phyloP scores from a whole-genome alignment of 148 eudicot genomes.

The Rhododendron ferrugineum region DNA sequence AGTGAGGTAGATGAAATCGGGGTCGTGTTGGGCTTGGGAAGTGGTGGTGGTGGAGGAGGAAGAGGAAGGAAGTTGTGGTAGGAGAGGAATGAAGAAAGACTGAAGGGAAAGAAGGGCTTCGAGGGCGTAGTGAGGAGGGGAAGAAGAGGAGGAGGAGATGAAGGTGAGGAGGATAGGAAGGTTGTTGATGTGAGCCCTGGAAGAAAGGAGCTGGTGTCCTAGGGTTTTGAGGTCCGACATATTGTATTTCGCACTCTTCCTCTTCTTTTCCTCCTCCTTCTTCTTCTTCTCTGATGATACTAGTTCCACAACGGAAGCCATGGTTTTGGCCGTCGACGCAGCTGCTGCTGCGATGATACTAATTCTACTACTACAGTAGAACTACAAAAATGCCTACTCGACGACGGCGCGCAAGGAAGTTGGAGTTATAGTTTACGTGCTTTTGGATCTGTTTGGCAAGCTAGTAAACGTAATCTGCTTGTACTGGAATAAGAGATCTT shows the following conservation, averaged over 20 bases:
- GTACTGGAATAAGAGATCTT: neutral
- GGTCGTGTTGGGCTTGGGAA: slow-evolving; percentile 25
- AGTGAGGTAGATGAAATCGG: slow-evolving; percentile 59
- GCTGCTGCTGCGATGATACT: neutral
- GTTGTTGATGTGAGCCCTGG: slow-evolving; percentile 65
- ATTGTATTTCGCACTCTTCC: slow-evolving; percentile 31
- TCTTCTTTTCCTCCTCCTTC: slow-evolving; percentile 13
- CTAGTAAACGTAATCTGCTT: neutral
- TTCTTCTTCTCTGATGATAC: slow-evolving; percentile 12
- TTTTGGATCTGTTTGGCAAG: neutral
- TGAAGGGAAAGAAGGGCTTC: slow-evolving; percentile 79
- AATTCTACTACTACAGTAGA: neutral
- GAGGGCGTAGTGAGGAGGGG: slow-evolving; percentile 48
- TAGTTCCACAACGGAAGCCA: slow-evolving; percentile 24
- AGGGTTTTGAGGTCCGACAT: slow-evolving; percentile 52
- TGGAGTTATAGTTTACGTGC: neutral
- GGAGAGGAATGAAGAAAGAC: slow-evolving; percentile 63
- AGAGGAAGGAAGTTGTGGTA: slow-evolving; percentile 50
- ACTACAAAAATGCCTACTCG: neutral
- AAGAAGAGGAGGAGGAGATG: slow-evolving; percentile 41
- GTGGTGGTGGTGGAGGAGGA: slow-evolving; percentile 15
- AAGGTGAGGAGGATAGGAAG: slow-evolving; percentile 58
- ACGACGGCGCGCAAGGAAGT: neutral
- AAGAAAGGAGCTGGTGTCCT: slow-evolving; percentile 62
- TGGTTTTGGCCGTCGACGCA: slow-evolving; percentile 5